These are phyloP conservation scores for Aspergillus vadensis DNA, from an alignment of 2,329 filamentous ascomycete species.

Conservation along the genomic window DNA sequence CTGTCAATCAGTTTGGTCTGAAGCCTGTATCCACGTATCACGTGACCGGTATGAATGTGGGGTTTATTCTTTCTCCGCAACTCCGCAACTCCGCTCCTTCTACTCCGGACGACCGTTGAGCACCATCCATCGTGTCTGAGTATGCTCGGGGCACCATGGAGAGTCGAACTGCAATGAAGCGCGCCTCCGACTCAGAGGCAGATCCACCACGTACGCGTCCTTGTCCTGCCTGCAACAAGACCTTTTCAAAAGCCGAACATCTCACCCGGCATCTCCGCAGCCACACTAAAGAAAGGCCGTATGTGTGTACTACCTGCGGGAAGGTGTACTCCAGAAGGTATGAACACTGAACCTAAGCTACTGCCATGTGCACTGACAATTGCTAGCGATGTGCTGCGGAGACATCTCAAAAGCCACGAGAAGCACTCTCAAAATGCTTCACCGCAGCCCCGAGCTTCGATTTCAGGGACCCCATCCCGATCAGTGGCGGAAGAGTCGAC, in stretches of 20 bases:
- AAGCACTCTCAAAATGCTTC: slow-evolving; percentile 10
- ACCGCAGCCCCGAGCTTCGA: not conserved
- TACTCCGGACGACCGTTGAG: not conserved
- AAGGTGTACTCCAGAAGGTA: slow-evolving; percentile 25
- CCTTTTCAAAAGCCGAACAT: slow-evolving; percentile 25
- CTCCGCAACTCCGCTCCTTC: not conserved
- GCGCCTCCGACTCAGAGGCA: not conserved
- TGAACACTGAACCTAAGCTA: too few species aligned
- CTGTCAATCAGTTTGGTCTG: too few species aligned
- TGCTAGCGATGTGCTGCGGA: slow-evolving; percentile 19
- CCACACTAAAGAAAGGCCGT: slow-evolving; percentile 91
- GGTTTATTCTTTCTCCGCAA: not conserved
- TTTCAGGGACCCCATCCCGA: not conserved
- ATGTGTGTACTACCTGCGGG: slow-evolving; percentile 20
- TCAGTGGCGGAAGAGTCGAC: not conserved
- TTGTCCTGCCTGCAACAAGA: slow-evolving; percentile 17
- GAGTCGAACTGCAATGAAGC: not conserved
- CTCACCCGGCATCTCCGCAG: slow-evolving; percentile 72
- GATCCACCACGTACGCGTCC: not conserved
- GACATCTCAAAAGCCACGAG: slow-evolving; percentile 19
- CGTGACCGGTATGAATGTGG: not conserved
- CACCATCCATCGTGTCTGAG: not conserved
- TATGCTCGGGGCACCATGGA: not conserved
- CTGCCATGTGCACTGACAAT: not conserved
- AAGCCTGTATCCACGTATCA: not conserved